Conservation (phyloP, 306 rosid genomes). For the Cucumis melo region DNA sequence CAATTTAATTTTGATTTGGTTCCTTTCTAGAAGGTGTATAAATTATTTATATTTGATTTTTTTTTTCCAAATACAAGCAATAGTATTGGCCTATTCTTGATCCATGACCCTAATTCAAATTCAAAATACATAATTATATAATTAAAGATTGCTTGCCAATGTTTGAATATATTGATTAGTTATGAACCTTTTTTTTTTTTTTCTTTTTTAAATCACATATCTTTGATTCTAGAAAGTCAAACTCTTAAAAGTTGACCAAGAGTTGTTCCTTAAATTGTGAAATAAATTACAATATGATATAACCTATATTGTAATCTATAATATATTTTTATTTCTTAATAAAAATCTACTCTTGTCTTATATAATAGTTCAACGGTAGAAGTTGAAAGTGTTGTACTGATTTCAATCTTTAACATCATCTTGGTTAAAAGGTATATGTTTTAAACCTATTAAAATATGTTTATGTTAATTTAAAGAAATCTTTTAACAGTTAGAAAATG, state of each 20-base stretch:
- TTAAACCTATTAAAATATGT: too few relatives aligned
- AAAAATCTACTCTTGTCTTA: too few relatives aligned
- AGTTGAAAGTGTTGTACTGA: too few relatives aligned
- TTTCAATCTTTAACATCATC: too few relatives aligned
- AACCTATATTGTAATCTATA: too few relatives aligned
- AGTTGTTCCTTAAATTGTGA: background rate
- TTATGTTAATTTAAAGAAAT: too few relatives aligned
- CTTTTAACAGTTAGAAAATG: background rate
- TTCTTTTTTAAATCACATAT: background rate
- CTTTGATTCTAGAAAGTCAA: background rate
- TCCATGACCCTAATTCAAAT: background rate
- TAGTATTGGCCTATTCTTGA: background rate
- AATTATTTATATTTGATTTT: background rate
- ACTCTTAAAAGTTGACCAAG: background rate
- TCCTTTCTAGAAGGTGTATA: background rate
- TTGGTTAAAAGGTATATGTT: too few relatives aligned
- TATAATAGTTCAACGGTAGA: too few relatives aligned
- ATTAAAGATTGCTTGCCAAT: background rate
- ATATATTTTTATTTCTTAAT: too few relatives aligned
- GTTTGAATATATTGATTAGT: background rate
- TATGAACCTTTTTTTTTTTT: background rate
- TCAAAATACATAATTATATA: background rate
- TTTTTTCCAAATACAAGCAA: background rate
- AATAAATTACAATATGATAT: background rate
- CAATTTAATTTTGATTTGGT: background rate